Conservation (phyloP, 495 filamentous ascomycete species). For the Saxophila tyrrhenica region DNA sequence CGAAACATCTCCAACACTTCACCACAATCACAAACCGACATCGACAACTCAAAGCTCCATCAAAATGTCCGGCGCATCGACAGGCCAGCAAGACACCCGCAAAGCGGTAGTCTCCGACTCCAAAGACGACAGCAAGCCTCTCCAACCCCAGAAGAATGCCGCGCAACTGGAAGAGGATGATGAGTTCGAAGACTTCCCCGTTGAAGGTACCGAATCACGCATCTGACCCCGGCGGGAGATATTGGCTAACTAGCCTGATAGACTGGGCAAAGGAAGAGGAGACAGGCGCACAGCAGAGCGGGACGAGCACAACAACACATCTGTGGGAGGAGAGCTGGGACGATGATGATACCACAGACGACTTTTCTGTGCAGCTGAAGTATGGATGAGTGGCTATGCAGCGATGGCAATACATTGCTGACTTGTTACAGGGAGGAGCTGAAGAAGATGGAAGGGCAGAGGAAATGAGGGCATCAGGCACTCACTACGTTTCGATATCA, state of each 20-base stretch:
- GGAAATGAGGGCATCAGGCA: not conserved
- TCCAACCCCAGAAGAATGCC: constrained; percentile 43
- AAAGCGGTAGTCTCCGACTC: constrained; percentile 24
- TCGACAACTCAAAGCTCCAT: not conserved
- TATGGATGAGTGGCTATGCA: constrained; percentile 26
- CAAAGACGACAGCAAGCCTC: constrained; percentile 30
- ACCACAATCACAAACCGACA: too few relatives aligned
- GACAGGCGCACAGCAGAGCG: constrained; percentile 34
- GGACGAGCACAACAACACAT: constrained; percentile 47
- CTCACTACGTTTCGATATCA: not conserved
- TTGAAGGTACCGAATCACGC: constrained; percentile 90
- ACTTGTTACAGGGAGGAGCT: constrained; percentile 67
- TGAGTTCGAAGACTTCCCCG: constrained; percentile 97
- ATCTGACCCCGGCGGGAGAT: too few relatives aligned
- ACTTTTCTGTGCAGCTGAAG: constrained; percentile 94
- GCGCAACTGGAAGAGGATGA: constrained; percentile 87
- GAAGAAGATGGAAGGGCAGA: constrained; percentile 65
- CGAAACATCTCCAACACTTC: too few relatives aligned
- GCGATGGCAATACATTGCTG: not conserved
- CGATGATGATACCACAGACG: constrained; percentile 93
- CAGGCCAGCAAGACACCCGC: constrained; percentile 21
- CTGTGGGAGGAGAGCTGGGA: constrained; percentile 99
- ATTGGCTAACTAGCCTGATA: constrained; percentile 25
- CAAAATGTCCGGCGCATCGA: constrained; percentile 32
- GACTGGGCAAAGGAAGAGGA: constrained; percentile 85